These are phyloP conservation scores for Hyparrhenia diplandra DNA, from an alignment of 176 grass and related monocot genomes.

Conservation along the genomic window DNA sequence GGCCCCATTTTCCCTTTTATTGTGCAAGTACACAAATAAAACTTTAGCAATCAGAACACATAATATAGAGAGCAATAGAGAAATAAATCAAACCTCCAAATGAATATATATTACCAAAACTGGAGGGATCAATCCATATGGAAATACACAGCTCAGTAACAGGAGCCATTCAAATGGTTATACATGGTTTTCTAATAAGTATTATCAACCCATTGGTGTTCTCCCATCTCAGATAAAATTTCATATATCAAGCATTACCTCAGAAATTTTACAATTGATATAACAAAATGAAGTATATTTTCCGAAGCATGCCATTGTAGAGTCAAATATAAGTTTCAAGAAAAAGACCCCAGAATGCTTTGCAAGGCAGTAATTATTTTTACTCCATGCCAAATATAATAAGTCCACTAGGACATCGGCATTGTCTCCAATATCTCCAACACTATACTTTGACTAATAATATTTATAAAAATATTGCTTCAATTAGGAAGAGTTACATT, in stretches of 20 bases:
- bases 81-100: not conserved
- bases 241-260: not conserved
- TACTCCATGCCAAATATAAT: not conserved
- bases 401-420: not conserved
- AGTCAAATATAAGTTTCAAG: not conserved
- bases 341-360: not conserved
- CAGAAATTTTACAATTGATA: not conserved
- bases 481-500: not conserved
- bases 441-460: not conserved
- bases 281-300: not conserved
- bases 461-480: not conserved
- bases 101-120: not conserved
- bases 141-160: not conserved
- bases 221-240: not conserved
- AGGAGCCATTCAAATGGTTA: not conserved
- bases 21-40: not conserved
- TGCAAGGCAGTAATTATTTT: not conserved
- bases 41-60: not conserved
- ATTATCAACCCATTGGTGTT: not conserved
- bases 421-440: not conserved
- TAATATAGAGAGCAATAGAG: not conserved
- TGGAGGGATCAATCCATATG: not conserved
- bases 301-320: not conserved
- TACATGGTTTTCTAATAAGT: not conserved
- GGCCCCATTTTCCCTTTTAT: not conserved